Conservation (phyloP, 805 yeast genomes). For the Pichia scutulata region DNA sequence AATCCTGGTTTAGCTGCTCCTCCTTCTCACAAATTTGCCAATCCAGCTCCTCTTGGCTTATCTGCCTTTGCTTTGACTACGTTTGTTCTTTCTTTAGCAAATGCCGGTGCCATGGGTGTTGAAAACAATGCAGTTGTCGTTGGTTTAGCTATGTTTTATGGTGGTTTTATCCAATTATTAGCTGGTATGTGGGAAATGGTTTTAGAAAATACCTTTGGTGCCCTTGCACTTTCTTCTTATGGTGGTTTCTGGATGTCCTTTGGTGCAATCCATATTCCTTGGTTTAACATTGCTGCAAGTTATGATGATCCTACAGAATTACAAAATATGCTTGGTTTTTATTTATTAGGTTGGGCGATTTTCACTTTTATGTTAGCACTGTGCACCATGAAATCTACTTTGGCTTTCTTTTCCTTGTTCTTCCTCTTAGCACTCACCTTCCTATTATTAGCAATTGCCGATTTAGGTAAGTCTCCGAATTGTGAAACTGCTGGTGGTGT, state of each 20-base stretch:
- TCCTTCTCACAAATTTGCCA: slow-evolving; percentile 54
- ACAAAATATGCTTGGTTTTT: slow-evolving; percentile 49
- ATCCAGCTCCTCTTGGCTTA: slow-evolving; percentile 71
- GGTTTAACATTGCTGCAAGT: slow-evolving; percentile 50
- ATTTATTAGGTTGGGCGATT: slow-evolving; percentile 54
- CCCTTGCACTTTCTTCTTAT: slow-evolving; percentile 48
- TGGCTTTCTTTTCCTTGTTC: slow-evolving; percentile 46
- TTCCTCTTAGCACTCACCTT: slow-evolving; percentile 47
- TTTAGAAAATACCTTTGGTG: slow-evolving; percentile 72
- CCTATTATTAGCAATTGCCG: slow-evolving; percentile 42
- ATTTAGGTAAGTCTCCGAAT: slow-evolving; percentile 36
- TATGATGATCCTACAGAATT: slow-evolving; percentile 36
- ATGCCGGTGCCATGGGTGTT: slow-evolving; percentile 63
- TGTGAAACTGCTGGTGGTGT: slow-evolving; percentile 53
- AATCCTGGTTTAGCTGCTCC: slow-evolving; percentile 61
- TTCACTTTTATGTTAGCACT: slow-evolving; percentile 52
- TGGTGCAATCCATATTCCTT: slow-evolving; percentile 55
- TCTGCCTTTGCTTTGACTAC: slow-evolving; percentile 65
- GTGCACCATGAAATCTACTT: slow-evolving; percentile 50
- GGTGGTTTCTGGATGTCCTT: slow-evolving; percentile 78
- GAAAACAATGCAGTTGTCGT: slow-evolving; percentile 52
- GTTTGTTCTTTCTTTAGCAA: slow-evolving; percentile 55
- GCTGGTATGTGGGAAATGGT: slow-evolving; percentile 75
- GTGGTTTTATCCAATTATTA: slow-evolving; percentile 61
- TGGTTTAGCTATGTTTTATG: slow-evolving; percentile 62